Evolutionary conservation across 2,329 filamentous ascomycete species (phyloP).

Genomic region (Sphaerulina populicola): DNA sequence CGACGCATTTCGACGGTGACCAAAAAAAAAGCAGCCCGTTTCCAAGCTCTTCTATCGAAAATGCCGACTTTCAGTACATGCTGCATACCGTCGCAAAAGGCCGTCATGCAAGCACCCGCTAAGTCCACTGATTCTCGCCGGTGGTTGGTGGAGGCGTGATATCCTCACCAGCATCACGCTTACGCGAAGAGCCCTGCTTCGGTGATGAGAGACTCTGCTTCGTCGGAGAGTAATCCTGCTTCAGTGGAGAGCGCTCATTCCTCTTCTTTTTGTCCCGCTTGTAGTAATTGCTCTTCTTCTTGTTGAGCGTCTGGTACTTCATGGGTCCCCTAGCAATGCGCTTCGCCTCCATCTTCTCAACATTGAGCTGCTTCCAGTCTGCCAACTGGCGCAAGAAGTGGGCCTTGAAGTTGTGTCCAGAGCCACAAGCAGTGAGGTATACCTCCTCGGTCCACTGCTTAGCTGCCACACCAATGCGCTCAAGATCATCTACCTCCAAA

Average conservation of each 20-base stretch:
- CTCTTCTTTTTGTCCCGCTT: not conserved
- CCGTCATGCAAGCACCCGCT: not conserved
- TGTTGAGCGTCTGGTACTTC: not conserved
- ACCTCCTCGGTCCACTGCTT: constrained; percentile 13
- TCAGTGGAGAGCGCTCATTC: not conserved
- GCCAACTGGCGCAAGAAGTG: not conserved
- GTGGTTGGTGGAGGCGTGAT: not conserved
- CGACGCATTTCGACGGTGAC: not conserved
- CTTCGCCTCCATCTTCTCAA: not conserved
- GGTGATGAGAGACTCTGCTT: not conserved
- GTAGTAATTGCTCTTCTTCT: not conserved
- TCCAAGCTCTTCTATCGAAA: constrained; percentile 5
- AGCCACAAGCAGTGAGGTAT: not conserved
- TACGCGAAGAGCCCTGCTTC: not conserved
- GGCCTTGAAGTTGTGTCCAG: not conserved
- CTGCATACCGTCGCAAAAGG: not conserved
- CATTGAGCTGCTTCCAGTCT: not conserved
- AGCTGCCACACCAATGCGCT: constrained; percentile 7
- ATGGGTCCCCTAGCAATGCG: not conserved
- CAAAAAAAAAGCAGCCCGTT: constrained; percentile 1
- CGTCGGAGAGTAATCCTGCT: not conserved
- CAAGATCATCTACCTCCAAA: constrained; percentile 15
- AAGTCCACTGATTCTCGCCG: not conserved
- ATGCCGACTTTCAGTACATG: not conserved
- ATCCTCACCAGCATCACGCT: not conserved